Base-by-base conservation (phyloP, 192 early-diverging fungal genomes). In the Helicostylum pulchrum region DNA sequence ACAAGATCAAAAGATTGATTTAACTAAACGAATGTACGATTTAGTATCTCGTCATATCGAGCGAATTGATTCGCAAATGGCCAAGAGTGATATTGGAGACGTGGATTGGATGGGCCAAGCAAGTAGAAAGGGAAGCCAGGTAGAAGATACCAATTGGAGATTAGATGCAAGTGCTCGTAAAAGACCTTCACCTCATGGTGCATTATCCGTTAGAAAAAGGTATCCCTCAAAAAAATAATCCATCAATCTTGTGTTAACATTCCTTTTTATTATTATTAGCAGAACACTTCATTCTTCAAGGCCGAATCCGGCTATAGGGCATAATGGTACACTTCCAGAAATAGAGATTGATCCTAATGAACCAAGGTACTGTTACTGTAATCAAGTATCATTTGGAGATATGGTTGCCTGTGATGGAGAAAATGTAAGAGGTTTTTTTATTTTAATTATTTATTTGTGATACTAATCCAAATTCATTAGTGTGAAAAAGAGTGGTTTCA, bases 401-500 rank as follows among this genome's bases (percentile, higher is more conserved):
- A 95, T 95, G 93, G 89, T 95, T 62, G 93, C 86, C 7, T 87
- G 86, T 56, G 87, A 87, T 70, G 89, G 93, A 65, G 89, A 91
- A 20, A 75, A 70, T 67, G 74, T 71, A 71, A 85, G 51, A 57
- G 5, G 65, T 62, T 43, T 20, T 7, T 10, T 39, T 23, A 60
- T 64, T 7, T 34, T 23, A 26, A 30, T 46, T 30, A 26, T 48
- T 36, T 53, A 39, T 21, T 7, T 45, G 61, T 48, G 39, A 53
- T 63, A 32, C 26, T 66, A 31, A 30, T 42, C 23, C 23, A 19
- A 31, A 32, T 58, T 46, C 8, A 48, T 8, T 66, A 71, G 67
- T 95, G 93, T 73, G 84, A 85, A 43, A 83, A 86, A 72, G 92
- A 95, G 78, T 95, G 93, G 93, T 95, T 95, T 74, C 93, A 95